phyloP scores from a whole-genome alignment of 2,329 filamentous ascomycete genomes.

The Exophiala dermatitidis region DNA sequence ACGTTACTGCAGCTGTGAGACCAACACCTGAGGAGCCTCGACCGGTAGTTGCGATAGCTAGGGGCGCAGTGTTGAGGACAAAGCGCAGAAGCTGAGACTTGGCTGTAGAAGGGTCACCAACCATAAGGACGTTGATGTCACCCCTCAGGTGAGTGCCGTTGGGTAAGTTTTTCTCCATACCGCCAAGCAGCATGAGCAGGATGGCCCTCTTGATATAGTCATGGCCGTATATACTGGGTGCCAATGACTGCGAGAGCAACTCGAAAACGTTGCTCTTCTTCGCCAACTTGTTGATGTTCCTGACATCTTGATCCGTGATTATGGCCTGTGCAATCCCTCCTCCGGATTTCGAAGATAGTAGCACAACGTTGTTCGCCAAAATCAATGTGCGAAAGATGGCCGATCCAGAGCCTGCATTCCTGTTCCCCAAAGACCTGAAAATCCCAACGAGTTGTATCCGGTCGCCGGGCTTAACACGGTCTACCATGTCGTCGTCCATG shows the following conservation, averaged over 20 bases:
- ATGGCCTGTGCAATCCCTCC: conserved; percentile 85
- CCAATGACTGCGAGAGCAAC: conserved; percentile 83
- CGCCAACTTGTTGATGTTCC: conserved; percentile 95
- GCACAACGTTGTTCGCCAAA: conserved; percentile 87
- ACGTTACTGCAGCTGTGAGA: conserved; percentile 92
- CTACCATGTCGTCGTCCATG: conserved; percentile 91
- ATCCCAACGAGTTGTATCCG: conserved; percentile 95
- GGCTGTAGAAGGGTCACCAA: conserved; percentile 94
- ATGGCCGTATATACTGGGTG: conserved; percentile 93
- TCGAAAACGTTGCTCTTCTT: conserved; percentile 95
- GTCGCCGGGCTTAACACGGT: conserved; percentile 90
- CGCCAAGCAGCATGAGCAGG: conserved; percentile 85
- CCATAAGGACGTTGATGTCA: conserved; percentile 99
- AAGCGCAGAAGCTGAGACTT: conserved; percentile 98
- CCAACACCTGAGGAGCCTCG: conserved; percentile 94
- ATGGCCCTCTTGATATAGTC: conserved; percentile 98
- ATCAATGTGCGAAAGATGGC: conserved; percentile 92
- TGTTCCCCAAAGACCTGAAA: conserved; percentile 86
- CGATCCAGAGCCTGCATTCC: conserved; percentile 83
- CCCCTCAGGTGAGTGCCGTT: conserved; percentile 96
- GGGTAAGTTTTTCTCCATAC: conserved; percentile 96
- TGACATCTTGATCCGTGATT: conserved; percentile 93
- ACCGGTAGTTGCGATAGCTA: conserved; percentile 95
- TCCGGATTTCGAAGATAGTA: conserved; percentile 91
- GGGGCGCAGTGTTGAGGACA: conserved; percentile 89